A percentile compares a stretch with the other conserved stretches of the same genome.
phyloP scores from a whole-genome alignment of 805 yeast genomes.

The Kodamaea hsintzibuensis region DNA sequence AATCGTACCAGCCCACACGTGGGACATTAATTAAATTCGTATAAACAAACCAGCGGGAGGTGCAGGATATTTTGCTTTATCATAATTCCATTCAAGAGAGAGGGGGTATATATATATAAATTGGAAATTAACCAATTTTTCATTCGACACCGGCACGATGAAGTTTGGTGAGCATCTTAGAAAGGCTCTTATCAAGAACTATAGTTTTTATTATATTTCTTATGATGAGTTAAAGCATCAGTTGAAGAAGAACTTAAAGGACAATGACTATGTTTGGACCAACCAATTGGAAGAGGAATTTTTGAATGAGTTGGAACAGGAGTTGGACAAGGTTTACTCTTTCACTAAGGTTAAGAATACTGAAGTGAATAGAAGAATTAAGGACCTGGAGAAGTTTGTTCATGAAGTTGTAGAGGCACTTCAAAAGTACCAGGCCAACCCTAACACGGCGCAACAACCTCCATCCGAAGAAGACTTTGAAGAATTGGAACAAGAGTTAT shows the following conservation, averaged over 20 bases:
- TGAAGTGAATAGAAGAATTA: conserved; percentile 83
- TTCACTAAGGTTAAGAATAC: conserved; percentile 86
- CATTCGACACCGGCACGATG: conserved; percentile 45
- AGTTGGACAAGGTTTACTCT: conserved; percentile 88
- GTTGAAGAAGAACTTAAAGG: conserved; percentile 66
- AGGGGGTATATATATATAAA: conserved; percentile 1
- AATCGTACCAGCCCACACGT: neutral
- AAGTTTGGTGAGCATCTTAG: conserved; percentile 94
- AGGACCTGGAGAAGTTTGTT: conserved; percentile 75
- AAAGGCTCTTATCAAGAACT: conserved; percentile 85
- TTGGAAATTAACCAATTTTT: neutral
- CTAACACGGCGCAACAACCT: conserved; percentile 41
- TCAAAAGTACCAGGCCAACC: conserved; percentile 23
- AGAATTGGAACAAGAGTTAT: conserved; percentile 44
- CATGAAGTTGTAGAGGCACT: conserved; percentile 58
- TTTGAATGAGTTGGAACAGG: conserved; percentile 70
- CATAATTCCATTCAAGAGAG: neutral
- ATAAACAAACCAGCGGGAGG: neutral
- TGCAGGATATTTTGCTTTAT: neutral
- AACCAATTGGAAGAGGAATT: conserved; percentile 80
- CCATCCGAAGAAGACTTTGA: conserved; percentile 46
- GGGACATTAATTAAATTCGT: neutral
- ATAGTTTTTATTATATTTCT: conserved; percentile 84
- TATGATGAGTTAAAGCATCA: conserved; percentile 89
- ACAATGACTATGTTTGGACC: conserved; percentile 64